Evolutionary conservation across 1,284 basidiomycete genomes (phyloP).

Genomic region (Ganoderma multipileum): DNA sequence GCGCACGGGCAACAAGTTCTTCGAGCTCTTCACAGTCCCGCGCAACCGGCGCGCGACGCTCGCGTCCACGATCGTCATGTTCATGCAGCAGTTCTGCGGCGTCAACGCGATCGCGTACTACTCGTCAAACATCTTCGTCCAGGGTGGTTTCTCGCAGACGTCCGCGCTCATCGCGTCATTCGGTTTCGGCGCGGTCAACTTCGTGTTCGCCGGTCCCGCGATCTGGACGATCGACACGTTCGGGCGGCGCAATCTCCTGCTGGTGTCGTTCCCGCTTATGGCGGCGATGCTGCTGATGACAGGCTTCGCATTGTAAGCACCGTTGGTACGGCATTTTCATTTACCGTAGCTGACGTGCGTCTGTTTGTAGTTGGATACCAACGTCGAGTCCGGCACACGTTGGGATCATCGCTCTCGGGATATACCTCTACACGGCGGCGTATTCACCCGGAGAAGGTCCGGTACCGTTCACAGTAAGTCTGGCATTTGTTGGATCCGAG

Average conservation of each 20-base stretch:
- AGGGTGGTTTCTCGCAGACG: constrained; percentile 55
- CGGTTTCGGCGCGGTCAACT: constrained; percentile 60
- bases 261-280: constrained; percentile 75
- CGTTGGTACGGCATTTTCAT: not conserved
- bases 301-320: constrained; percentile 55
- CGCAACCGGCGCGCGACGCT: constrained; percentile 79
- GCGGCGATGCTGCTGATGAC: constrained; percentile 66
- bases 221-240: constrained; percentile 68
- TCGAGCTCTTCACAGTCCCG: constrained; percentile 75
- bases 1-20: constrained; percentile 55
- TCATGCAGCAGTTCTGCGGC: constrained; percentile 71
- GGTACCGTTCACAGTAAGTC: constrained; percentile 67
- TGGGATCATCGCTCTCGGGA: constrained; percentile 61
- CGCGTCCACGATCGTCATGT: constrained; percentile 77
- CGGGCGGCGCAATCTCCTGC: constrained; percentile 71
- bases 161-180: constrained; percentile 65
- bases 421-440: constrained; percentile 67
- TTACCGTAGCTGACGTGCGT: too few species aligned
- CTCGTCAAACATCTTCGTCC: constrained; percentile 64
- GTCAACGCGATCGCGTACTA: constrained; percentile 74
- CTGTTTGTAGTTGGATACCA: constrained; percentile 42
- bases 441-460: constrained; percentile 83
- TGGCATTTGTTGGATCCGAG: not conserved
- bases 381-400: constrained; percentile 47
- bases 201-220: constrained; percentile 63